A percentile compares a stretch with the other conserved stretches of the same genome.
These are phyloP conservation scores for Boletus subparvulus DNA, from an alignment of 768 basidiomycete genomes.

Conservation along the genomic window DNA sequence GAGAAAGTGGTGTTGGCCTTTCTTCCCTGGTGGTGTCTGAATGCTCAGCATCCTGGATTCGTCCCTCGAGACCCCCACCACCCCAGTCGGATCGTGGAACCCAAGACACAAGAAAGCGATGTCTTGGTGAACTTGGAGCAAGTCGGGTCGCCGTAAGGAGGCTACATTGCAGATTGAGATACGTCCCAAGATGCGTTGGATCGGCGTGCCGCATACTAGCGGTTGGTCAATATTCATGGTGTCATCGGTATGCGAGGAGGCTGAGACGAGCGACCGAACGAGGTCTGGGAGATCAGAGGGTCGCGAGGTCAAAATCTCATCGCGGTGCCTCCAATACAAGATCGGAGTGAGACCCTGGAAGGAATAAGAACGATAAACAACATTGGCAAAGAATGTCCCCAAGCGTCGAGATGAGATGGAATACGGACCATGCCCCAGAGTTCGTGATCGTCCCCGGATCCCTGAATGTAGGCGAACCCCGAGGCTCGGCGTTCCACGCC, in stretches of 20 bases:
- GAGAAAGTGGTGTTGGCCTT: constrained; percentile 51
- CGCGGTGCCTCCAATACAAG: constrained; percentile 65
- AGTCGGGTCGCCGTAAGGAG: constrained; percentile 20
- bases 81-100: background rate
- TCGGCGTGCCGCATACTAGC: constrained; percentile 5
- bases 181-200: constrained; percentile 36
- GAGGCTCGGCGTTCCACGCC: constrained; percentile 57
- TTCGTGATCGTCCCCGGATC: constrained; percentile 94
- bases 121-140: background rate
- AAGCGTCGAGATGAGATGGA: background rate
- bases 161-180: constrained; percentile 41
- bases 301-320: constrained; percentile 44
- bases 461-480: constrained; percentile 90
- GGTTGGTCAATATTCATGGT: background rate
- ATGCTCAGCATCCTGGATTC: constrained; percentile 23
- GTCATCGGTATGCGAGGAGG: background rate
- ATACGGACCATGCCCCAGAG: constrained; percentile 72
- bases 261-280: constrained; percentile 17
- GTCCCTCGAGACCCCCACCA: background rate
- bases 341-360: constrained; percentile 70
- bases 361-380: background rate
- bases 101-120: constrained; percentile 20
- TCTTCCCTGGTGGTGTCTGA: constrained; percentile 45
- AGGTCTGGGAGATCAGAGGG: constrained; percentile 49
- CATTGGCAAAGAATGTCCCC: background rate